Evolutionary conservation across 2,329 filamentous ascomycete species (phyloP).

Genomic region (Ilyonectria destructans): DNA sequence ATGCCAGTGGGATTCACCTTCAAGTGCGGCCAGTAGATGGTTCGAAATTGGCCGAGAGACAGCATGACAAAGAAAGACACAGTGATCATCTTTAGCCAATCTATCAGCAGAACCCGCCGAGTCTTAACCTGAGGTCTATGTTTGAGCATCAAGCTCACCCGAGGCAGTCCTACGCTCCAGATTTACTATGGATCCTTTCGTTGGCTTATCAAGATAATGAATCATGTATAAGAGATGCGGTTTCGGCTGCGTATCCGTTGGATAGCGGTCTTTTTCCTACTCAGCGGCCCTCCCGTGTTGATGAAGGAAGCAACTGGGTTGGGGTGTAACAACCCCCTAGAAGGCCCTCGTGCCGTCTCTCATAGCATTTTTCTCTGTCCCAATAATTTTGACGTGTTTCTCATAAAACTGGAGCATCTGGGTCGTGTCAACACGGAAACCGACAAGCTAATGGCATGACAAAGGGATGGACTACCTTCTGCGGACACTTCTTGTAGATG

Average conservation of each 20-base stretch:
- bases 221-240: background rate
- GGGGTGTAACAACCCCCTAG: background rate
- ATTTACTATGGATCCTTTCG: background rate
- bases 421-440: conserved; percentile 12
- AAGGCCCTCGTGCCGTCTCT: background rate
- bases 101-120: background rate
- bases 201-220: background rate
- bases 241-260: background rate
- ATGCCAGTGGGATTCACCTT: background rate
- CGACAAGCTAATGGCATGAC: background rate
- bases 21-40: background rate
- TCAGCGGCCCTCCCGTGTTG: background rate
- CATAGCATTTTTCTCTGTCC: conserved; percentile 52
- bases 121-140: background rate
- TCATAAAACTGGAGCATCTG: conserved; percentile 76
- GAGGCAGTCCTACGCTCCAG: background rate
- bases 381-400: conserved; percentile 69
- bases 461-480: conserved; percentile 71
- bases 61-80: conserved; percentile 45
- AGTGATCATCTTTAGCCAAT: background rate
- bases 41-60: no score
- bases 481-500: conserved; percentile 83
- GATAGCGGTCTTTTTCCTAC: background rate
- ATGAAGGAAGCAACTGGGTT: background rate
- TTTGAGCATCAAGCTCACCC: background rate